Conservation (phyloP, 106 monocot genomes). For the Phalaenopsis equestris region DNA sequence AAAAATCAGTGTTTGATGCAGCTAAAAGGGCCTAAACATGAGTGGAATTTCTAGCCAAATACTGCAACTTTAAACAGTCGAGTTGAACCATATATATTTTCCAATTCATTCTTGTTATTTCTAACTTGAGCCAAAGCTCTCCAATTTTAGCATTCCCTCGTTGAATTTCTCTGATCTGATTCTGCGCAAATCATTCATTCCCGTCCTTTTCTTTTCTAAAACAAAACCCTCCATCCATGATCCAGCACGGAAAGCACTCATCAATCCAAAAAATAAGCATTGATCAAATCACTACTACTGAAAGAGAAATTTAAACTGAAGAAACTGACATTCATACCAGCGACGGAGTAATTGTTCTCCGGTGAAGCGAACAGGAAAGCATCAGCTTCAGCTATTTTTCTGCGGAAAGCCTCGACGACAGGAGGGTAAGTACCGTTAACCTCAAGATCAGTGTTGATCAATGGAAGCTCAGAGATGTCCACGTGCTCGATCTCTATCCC, state of each 20-base stretch:
- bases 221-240: too few species aligned
- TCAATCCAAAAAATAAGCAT: background rate
- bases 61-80: too few species aligned
- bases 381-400: constrained; percentile 34
- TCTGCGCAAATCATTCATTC: too few species aligned
- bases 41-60: too few species aligned
- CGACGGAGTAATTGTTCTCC: constrained; percentile 47
- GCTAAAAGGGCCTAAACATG: too few species aligned
- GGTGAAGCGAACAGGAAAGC: constrained; percentile 47
- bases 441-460: constrained; percentile 62
- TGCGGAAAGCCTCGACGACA: constrained; percentile 37
- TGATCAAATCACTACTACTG: background rate
- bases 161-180: too few species aligned
- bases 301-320: background rate
- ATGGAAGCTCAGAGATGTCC: constrained; percentile 32
- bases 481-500: constrained; percentile 35
- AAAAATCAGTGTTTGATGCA: too few species aligned
- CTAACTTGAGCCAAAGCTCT: too few species aligned
- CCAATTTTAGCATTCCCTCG: too few species aligned
- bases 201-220: too few species aligned
- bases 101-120: too few species aligned
- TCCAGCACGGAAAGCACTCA: background rate
- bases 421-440: constrained; percentile 27
- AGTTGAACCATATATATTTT: too few species aligned
- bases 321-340: constrained; percentile 16